Conservation (phyloP, 805 yeast species). For the Starmerella bombicola region DNA sequence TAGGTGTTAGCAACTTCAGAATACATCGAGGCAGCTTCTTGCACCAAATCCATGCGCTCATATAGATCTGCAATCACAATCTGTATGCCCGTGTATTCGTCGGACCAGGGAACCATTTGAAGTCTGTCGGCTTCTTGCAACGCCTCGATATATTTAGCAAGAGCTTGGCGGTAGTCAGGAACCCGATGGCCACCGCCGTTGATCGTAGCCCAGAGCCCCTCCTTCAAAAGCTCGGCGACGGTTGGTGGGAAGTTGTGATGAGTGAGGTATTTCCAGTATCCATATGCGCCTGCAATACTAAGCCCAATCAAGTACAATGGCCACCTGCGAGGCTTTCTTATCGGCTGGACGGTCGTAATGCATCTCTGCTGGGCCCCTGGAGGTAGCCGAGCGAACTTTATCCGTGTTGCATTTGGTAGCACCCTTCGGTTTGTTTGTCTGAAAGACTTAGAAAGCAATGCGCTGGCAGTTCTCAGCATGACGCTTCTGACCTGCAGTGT, state of each 20-base stretch:
- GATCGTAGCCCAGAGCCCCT: constrained; percentile 75
- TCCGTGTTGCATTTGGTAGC: no score
- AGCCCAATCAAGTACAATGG: constrained; percentile 10
- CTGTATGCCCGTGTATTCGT: constrained; percentile 84
- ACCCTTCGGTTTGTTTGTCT: no score
- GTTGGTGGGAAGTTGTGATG: constrained; percentile 37
- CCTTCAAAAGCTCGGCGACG: constrained; percentile 60
- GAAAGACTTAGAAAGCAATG: no score
- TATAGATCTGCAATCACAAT: constrained; percentile 79
- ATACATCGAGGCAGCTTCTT: constrained; percentile 57
- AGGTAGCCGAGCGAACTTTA: no score
- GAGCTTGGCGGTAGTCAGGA: constrained; percentile 53
- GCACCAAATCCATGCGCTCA: constrained; percentile 49
- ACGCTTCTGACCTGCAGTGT: no score
- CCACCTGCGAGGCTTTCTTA: constrained; percentile 12
- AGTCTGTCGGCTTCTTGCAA: constrained; percentile 47
- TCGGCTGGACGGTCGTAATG: constrained; percentile 15
- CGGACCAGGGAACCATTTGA: constrained; percentile 46
- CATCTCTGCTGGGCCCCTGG: not conserved
- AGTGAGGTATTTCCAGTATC: constrained; percentile 24
- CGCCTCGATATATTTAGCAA: constrained; percentile 63
- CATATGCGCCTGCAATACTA: constrained; percentile 15
- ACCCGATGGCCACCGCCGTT: constrained; percentile 41
- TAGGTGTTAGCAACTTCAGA: constrained; percentile 46
- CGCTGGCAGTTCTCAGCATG: no score